Base-by-base conservation (phyloP, 2,329 filamentous ascomycete species). In the Arachnomyces sp. region DNA sequence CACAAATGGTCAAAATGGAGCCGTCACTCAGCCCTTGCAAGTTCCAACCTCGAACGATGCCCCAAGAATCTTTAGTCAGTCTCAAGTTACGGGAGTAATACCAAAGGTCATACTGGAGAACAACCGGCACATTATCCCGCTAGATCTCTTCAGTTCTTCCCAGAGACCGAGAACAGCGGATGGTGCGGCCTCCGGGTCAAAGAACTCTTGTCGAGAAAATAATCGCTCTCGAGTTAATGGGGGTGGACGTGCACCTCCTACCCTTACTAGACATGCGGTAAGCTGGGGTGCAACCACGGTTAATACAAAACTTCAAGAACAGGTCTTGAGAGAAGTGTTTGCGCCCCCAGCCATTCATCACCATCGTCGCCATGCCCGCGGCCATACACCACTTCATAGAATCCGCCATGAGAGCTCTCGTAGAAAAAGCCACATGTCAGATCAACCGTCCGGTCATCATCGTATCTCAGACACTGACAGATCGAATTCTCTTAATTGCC, bases 91-190 rank as follows among this genome's bases (percentile, higher is more conserved):
- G 28, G 74, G 78, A 28, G 76, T 82, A 15, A 78, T 94, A 20
- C 89, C 90, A 2, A 90, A 92, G 31, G 90, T 96, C 34, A 87
- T 92, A 0, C 87, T 95, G 45, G 85, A 90, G 55, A 89, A 95
- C 59, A 96, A 96, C 58, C 79, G 83, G 48, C 90, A 96, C 57
- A 94, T 96, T 43, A 79, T 95, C 31, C 90, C 90, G 1, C 79
- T 86, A 34, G 85, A 84, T 53, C 72, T 95, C 18, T 82, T 95
- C 36, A 77, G 80, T 39, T 72, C 81, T 13, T 71, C 79, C 25
- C 71, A 63, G 38, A 51, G 63, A 43, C 58, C 62, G n/a, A 53
- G 54, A 20, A 59, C 60, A 14, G 51, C 58, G 4, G 58, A 64
- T 43, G 57, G 55, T 31, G 47, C 50, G 5, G 40, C 44, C 5